Evolutionary conservation across 192 early-diverging fungal species (phyloP).

Genomic region (Coemansia sp.): DNA sequence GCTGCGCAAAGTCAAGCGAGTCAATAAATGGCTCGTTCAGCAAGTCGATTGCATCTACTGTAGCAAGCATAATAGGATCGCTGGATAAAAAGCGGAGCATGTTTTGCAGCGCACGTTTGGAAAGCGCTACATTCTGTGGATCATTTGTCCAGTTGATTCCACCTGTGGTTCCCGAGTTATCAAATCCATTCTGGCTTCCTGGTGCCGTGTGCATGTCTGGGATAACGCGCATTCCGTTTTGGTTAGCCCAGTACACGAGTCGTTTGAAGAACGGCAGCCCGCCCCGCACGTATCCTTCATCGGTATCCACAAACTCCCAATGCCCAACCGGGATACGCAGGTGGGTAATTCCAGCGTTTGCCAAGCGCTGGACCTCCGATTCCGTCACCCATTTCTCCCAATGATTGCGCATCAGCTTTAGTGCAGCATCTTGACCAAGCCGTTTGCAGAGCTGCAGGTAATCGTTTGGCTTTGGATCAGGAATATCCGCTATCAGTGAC

Average conservation of each 20-base stretch:
- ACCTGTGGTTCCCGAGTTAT: slow-evolving; percentile 54
- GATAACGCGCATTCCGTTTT: slow-evolving; percentile 56
- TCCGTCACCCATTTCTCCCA: slow-evolving; percentile 64
- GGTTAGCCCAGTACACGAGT: slow-evolving; percentile 57
- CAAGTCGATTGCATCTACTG: slow-evolving; percentile 44
- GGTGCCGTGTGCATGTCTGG: slow-evolving; percentile 63
- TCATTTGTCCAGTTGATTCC: slow-evolving; percentile 56
- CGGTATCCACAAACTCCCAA: slow-evolving; percentile 61
- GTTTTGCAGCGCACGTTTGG: slow-evolving; percentile 54
- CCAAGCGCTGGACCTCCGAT: slow-evolving; percentile 53
- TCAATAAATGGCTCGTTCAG: slow-evolving; percentile 53
- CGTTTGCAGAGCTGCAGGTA: slow-evolving; percentile 53
- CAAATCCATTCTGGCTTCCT: slow-evolving; percentile 64
- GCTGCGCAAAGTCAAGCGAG: slow-evolving; percentile 42
- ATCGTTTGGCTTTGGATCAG: slow-evolving; percentile 52
- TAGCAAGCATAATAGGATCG: slow-evolving; percentile 39
- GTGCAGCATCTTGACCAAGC: slow-evolving; percentile 47
- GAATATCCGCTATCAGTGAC: slow-evolving; percentile 40
- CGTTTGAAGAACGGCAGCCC: slow-evolving; percentile 50
- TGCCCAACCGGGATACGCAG: slow-evolving; percentile 63
- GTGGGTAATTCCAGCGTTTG: slow-evolving; percentile 54
- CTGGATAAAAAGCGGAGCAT: slow-evolving; percentile 60
- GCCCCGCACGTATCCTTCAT: slow-evolving; percentile 55
- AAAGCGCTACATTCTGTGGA: slow-evolving; percentile 52
- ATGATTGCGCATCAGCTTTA: slow-evolving; percentile 42